phyloP scores from a whole-genome alignment of 768 basidiomycete species.

The Mycena crocata region DNA sequence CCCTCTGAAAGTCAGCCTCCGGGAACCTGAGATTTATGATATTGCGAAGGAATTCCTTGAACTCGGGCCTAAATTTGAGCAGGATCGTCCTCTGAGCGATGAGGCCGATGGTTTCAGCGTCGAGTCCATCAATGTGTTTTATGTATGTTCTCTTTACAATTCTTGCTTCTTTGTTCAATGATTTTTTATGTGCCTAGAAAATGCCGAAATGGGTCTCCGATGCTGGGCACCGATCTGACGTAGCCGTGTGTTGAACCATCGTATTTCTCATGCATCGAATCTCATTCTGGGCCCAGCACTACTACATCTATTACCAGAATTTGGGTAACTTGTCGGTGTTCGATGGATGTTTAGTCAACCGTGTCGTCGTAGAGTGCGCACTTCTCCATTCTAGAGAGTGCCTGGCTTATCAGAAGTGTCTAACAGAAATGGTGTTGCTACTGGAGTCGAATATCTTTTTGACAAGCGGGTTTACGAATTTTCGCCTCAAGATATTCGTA shows the following conservation, averaged over 20 bases:
- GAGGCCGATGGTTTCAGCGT: constrained; percentile 17
- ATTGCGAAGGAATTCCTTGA: neutral
- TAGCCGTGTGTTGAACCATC: constrained; percentile 8
- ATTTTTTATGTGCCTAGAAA: neutral
- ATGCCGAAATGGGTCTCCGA: constrained; percentile 22
- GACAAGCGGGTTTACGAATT: constrained; percentile 28
- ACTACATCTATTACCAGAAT: constrained; percentile 40
- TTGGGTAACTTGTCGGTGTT: constrained; percentile 38
- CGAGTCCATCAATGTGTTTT: constrained; percentile 24
- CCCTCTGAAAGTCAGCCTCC: no score
- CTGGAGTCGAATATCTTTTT: constrained; percentile 29
- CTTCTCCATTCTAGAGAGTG: neutral
- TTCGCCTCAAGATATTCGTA: constrained; percentile 7
- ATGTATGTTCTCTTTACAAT: constrained; percentile 12
- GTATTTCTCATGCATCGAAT: neutral
- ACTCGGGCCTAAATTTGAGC: constrained; percentile 27
- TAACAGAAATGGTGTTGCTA: constrained; percentile 28
- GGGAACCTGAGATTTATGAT: neutral
- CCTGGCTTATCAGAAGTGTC: constrained; percentile 27
- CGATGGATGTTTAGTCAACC: constrained; percentile 36
- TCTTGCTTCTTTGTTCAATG: neutral
- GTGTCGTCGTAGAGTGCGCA: constrained; percentile 40
- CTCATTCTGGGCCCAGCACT: constrained; percentile 18
- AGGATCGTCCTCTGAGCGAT: constrained; percentile 12
- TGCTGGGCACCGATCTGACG: constrained; percentile 10